A percentile compares a stretch with the other conserved stretches of the same genome.
Conservation (phyloP, 208 protist genomes). For the Leishmania martiniquensis region DNA sequence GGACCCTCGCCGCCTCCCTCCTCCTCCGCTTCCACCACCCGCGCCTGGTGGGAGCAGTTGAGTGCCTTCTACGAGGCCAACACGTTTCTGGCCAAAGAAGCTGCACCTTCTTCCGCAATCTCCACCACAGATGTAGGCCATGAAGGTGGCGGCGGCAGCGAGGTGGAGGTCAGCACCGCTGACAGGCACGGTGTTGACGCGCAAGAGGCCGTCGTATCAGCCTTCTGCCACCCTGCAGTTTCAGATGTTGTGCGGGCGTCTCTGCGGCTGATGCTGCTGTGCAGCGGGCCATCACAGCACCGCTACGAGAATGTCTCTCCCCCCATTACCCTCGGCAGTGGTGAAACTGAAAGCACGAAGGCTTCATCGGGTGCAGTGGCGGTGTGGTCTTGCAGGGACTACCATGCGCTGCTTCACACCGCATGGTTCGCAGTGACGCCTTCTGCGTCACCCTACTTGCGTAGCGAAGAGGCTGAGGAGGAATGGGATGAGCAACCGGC, state of each 20-base stretch:
- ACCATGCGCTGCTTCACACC: neutral
- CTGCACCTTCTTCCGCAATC: neutral
- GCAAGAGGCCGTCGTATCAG: neutral
- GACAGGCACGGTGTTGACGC: too few relatives aligned
- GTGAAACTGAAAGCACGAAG: neutral
- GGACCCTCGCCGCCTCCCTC: neutral
- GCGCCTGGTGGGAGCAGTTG: slow-evolving; percentile 6
- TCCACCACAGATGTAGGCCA: neutral
- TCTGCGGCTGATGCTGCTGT: slow-evolving; percentile 3
- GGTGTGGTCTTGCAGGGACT: slow-evolving; percentile 6
- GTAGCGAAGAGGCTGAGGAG: neutral
- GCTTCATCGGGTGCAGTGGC: neutral
- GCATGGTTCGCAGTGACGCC: neutral
- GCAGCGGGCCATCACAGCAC: neutral
- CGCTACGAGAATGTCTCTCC: neutral
- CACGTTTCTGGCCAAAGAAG: neutral
- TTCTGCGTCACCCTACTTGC: neutral
- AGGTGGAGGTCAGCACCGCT: neutral
- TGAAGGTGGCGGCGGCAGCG: neutral
- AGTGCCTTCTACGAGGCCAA: slow-evolving; percentile 7
- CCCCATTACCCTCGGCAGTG: neutral
- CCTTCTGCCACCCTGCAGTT: slow-evolving; percentile 11
- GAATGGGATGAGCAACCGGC: neutral
- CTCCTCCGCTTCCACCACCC: neutral
- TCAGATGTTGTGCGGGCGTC: slow-evolving; percentile 1